Evolutionary conservation across 805 yeast genomes (phyloP).

Genomic region (Kregervanrija fluxuum): DNA sequence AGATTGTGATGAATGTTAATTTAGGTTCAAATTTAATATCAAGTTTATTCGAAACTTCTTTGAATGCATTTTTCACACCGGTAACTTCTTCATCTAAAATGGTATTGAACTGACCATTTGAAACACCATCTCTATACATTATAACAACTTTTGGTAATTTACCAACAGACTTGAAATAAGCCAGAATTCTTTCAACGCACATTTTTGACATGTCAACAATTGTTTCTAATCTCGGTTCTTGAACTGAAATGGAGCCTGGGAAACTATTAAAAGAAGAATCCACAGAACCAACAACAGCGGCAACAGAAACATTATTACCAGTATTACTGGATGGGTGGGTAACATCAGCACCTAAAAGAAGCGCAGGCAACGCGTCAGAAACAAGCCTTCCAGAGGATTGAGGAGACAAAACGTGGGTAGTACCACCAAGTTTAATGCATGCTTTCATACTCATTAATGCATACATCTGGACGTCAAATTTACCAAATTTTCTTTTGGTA

Average conservation of each 20-base stretch:
- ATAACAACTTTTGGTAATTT: slow-evolving; percentile 20
- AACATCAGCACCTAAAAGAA: slow-evolving; percentile 25
- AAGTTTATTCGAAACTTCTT: slow-evolving; percentile 10
- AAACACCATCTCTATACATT: slow-evolving; percentile 29
- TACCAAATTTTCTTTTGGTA: slow-evolving; percentile 15
- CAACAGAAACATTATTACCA: slow-evolving; percentile 16
- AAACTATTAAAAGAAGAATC: slow-evolving; percentile 19
- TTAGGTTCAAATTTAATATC: slow-evolving; percentile 20
- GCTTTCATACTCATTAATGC: slow-evolving; percentile 28
- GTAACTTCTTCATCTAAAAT: slow-evolving; percentile 25
- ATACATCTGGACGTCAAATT: slow-evolving; percentile 23
- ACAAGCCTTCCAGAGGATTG: slow-evolving; percentile 13
- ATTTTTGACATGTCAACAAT: slow-evolving; percentile 20
- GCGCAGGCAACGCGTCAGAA: slow-evolving; percentile 17
- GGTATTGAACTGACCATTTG: slow-evolving; percentile 25
- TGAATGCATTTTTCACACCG: slow-evolving; percentile 17
- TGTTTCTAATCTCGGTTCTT: slow-evolving; percentile 17
- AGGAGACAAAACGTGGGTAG: slow-evolving; percentile 17
- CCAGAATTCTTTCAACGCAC: slow-evolving; percentile 19
- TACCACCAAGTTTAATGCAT: slow-evolving; percentile 26
- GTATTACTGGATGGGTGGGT: slow-evolving; percentile 22
- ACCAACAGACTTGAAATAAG: slow-evolving; percentile 15
- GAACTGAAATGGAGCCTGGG: slow-evolving; percentile 22
- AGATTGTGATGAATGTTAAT: slow-evolving; percentile 21
- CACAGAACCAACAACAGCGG: slow-evolving; percentile 18